Conservation (phyloP, 495 filamentous ascomycete genomes). For the Hypoxylon lienhwacheense region DNA sequence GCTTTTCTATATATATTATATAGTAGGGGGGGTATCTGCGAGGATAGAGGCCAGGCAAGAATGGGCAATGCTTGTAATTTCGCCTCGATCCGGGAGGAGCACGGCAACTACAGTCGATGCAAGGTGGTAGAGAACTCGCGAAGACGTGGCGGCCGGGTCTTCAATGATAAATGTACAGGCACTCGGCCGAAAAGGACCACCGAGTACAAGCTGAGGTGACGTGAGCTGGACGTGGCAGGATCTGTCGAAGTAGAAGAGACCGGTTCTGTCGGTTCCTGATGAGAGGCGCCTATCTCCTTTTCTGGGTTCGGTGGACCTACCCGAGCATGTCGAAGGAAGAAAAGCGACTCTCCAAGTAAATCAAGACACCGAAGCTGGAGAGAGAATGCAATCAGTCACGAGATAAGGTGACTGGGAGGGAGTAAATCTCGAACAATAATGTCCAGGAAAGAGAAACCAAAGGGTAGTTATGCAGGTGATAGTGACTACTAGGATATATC, state of each 20-base stretch:
- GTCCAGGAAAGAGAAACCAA: not conserved
- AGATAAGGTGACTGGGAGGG: not conserved
- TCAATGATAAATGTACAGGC: slow-evolving; percentile 10
- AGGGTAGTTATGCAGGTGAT: not conserved
- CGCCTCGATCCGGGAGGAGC: slow-evolving; percentile 17
- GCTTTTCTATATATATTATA: slow-evolving; percentile 25
- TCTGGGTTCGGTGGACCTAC: slow-evolving; percentile 21
- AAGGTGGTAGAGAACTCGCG: slow-evolving; percentile 2
- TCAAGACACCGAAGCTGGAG: slow-evolving; percentile 9
- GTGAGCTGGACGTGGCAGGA: slow-evolving; percentile 4
- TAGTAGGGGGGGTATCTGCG: slow-evolving; percentile 15
- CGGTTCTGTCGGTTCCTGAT: slow-evolving; percentile 7
- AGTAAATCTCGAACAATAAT: slow-evolving; percentile 11
- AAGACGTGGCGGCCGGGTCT: not conserved
- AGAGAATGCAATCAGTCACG: slow-evolving; percentile 22
- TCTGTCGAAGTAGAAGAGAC: slow-evolving; percentile 11
- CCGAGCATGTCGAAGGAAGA: slow-evolving; percentile 11
- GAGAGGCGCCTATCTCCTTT: slow-evolving; percentile 11
- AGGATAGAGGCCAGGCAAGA: slow-evolving; percentile 12
- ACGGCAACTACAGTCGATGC: slow-evolving; percentile 6
- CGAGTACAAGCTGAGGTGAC: slow-evolving; percentile 2
- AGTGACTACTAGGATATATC: not conserved
- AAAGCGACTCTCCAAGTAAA: slow-evolving; percentile 15
- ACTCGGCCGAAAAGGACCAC: slow-evolving; percentile 9
- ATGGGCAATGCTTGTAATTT: slow-evolving; percentile 19